Base-by-base conservation (phyloP, 1,284 basidiomycete species). In the Termitomyces sp. region DNA sequence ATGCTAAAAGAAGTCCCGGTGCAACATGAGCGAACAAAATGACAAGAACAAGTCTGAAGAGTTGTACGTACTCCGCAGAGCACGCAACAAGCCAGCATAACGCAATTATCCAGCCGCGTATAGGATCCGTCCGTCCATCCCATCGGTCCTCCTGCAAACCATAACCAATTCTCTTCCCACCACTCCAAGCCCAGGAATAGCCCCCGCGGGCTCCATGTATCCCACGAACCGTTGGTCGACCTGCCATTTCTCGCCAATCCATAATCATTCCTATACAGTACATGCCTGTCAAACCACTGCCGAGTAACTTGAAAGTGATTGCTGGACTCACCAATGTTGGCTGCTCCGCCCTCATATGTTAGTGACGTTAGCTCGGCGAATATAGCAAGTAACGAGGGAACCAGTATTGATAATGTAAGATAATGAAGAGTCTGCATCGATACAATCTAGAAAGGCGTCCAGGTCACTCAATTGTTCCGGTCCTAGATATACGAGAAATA, bases 181-280 rank as follows among this genome's bases (percentile, higher is more conserved):
- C 84, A 63, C 84, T 90, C 84, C 89, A 91, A 5, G 83, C 86
- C 60, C 84, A 83, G 36, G 79, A 77, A 28, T 83, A 80, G 48
- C 72, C 75, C 83, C 86, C 90, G 36, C 80, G 73, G 51, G 80
- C 82, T 17, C 82, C 84, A 40, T 81, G 78, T 53, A 81, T 72
- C 15, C 82, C 80, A 55, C 79, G 80, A 1, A 88, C 81, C 0
- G 92, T 93, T 2, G 89, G 83, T 54, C 82, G 73, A 7, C 92
- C 90, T 0, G 91, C 90, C 80, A 99, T 87, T 70, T 98, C 92
- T 46, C 93, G 81, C 96, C 96, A 99, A 72, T 99, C 95, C 83
- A 99, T 91, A 30, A 98, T 77, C 89, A 94, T 92, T 8, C 87
- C 86, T 88, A 53, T 46, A 40, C 10, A 39, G 26, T 13, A 38